A percentile compares a stretch with the other conserved stretches of the same genome.
phyloP scores from a whole-genome alignment of 2,329 filamentous ascomycete species.

The Neophaeococcomyces mojaviensis region DNA sequence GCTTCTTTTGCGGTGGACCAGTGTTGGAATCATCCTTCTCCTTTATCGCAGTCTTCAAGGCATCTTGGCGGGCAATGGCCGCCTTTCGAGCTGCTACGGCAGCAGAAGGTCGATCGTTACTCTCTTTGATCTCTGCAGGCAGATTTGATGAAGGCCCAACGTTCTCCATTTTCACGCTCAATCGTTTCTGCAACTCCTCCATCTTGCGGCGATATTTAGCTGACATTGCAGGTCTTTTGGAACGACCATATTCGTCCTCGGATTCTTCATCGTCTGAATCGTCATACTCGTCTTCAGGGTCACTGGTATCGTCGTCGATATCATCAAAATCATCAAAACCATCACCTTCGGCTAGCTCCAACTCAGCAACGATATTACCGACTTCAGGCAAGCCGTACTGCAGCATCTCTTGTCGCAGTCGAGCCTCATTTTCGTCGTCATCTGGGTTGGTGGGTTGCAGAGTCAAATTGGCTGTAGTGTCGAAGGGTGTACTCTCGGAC shows the following conservation, averaged over 20 bases:
- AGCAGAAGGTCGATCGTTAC: background rate
- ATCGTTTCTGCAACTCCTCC: constrained; percentile 71
- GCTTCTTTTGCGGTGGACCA: constrained; percentile 20
- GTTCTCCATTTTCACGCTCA: constrained; percentile 53
- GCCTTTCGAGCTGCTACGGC: constrained; percentile 15
- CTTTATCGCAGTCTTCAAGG: constrained; percentile 11
- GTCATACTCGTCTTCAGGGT: constrained; percentile 37
- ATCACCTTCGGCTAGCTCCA: constrained; percentile 66
- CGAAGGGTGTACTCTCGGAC: background rate
- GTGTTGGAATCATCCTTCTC: background rate
- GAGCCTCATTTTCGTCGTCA: constrained; percentile 73
- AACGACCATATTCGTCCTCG: constrained; percentile 70
- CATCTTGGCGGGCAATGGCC: constrained; percentile 15
- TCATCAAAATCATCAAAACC: background rate
- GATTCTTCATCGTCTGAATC: constrained; percentile 52
- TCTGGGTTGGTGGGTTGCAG: constrained; percentile 30
- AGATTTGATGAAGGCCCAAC: constrained; percentile 41
- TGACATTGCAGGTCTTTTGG: constrained; percentile 57
- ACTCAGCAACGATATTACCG: constrained; percentile 82
- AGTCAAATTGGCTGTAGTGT: background rate
- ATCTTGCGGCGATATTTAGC: constrained; percentile 74
- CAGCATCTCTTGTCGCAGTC: constrained; percentile 78
- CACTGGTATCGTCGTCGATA: constrained; percentile 43
- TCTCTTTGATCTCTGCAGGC: constrained; percentile 4
- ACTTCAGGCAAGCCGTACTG: constrained; percentile 83